phyloP scores from a whole-genome alignment of 768 basidiomycete genomes.

The Neoboletus subvelutipes region DNA sequence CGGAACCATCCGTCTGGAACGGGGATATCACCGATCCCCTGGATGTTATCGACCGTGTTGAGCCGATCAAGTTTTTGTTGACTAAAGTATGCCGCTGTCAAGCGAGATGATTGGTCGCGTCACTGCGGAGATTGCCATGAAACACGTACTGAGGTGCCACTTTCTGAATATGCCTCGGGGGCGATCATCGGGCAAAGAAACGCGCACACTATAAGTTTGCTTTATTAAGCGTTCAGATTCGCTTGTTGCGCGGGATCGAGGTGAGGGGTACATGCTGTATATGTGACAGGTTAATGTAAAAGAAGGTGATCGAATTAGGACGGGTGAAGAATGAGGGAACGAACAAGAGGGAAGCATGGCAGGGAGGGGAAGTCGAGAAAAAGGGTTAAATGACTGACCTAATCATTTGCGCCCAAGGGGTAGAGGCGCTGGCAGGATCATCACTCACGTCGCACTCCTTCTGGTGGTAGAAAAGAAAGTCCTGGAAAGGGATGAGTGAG shows the following conservation, averaged over 20 bases:
- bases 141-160: constrained; percentile 52
- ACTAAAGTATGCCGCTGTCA: constrained; percentile 79
- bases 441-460: constrained; percentile 43
- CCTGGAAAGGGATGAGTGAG: constrained; percentile 32
- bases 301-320: constrained; percentile 33
- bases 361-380: background rate
- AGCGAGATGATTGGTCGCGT: constrained; percentile 8
- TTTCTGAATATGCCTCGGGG: constrained; percentile 44
- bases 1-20: constrained; percentile 80
- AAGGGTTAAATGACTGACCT: constrained; percentile 42
- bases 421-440: constrained; percentile 47
- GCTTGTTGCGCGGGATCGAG: constrained; percentile 40
- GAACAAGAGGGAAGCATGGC: constrained; percentile 21
- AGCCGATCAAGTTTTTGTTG: constrained; percentile 72
- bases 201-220: constrained; percentile 54
- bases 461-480: constrained; percentile 58
- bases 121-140: constrained; percentile 32
- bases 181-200: constrained; percentile 45
- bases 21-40: constrained; percentile 58
- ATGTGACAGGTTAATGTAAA: constrained; percentile 16
- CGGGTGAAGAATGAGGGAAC: constrained; percentile 17
- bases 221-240: constrained; percentile 49
- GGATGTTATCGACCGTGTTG: constrained; percentile 69
- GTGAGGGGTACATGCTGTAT: constrained; percentile 38
- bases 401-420: constrained; percentile 76